Evolutionary conservation across 202 grass and related monocot species (phyloP).

Genomic region (Schoenoplectus tabernaemontani): DNA sequence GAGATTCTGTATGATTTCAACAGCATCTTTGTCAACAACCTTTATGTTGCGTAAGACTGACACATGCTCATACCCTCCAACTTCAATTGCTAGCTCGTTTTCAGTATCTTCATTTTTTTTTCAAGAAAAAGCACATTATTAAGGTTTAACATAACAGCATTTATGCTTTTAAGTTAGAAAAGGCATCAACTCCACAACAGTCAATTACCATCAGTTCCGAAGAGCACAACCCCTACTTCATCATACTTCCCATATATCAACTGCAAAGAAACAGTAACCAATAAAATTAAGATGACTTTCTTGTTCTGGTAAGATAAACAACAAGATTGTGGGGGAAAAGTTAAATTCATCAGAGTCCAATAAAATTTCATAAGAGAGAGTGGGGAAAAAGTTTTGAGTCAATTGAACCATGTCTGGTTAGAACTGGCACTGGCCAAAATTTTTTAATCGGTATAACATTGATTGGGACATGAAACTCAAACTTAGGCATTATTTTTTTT

Average conservation of each 20-base stretch:
- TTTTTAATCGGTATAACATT: not conserved
- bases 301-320: not conserved
- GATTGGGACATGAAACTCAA: not conserved
- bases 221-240: constrained; percentile 60
- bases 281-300: not conserved
- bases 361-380: not conserved
- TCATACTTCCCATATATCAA: constrained; percentile 62
- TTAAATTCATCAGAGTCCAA: not conserved
- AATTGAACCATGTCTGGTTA: not conserved
- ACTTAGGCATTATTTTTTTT: not conserved
- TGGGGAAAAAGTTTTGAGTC: not conserved
- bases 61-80: constrained; percentile 81
- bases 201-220: constrained; percentile 65
- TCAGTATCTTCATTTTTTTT: constrained; percentile 40
- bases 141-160: not conserved
- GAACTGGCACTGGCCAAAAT: not conserved
- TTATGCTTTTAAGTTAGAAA: not conserved
- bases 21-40: constrained; percentile 52
- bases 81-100: constrained; percentile 72
- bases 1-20: constrained; percentile 49
- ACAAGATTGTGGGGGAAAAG: not conserved
- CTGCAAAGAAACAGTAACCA: constrained; percentile 31
- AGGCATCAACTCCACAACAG: not conserved
- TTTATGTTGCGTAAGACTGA: constrained; percentile 53
- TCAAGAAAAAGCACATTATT: not conserved